These are phyloP conservation scores for Eucalyptus decipiens DNA, from an alignment of 345 rosid species.

Conservation along the genomic window DNA sequence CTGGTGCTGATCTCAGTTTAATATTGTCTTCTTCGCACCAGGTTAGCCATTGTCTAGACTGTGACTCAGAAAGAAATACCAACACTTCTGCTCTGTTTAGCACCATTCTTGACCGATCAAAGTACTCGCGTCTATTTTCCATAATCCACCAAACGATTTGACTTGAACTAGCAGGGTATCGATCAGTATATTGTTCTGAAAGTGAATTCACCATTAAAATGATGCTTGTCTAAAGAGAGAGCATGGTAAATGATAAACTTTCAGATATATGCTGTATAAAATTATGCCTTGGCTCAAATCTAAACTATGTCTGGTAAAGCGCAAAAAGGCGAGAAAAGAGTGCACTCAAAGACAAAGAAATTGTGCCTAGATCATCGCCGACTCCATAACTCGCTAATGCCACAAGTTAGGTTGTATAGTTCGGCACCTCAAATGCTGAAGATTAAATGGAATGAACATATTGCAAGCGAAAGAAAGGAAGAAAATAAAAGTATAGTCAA, in stretches of 20 bases:
- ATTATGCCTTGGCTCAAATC: not conserved
- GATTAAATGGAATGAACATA: not conserved
- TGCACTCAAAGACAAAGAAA: not conserved
- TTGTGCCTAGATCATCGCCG: not conserved
- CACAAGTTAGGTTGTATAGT: not conserved
- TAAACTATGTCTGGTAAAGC: not conserved
- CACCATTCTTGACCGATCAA: conserved; percentile 66
- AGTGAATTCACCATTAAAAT: not conserved
- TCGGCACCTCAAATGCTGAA: not conserved
- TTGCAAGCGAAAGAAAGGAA: not conserved
- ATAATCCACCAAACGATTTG: conserved; percentile 94
- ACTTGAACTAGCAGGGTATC: conserved; percentile 75
- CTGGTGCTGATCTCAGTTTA: conserved; percentile 70
- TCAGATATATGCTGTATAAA: not conserved
- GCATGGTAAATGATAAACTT: not conserved
- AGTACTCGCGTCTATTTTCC: conserved; percentile 90
- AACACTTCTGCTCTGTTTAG: conserved; percentile 66
- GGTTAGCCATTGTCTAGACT: conserved; percentile 72
- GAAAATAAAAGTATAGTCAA: not conserved
- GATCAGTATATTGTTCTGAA: conserved; percentile 73
- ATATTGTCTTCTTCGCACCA: conserved; percentile 81
- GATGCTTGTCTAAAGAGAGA: not conserved
- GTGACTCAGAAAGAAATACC: conserved; percentile 68
- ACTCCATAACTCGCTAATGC: not conserved
- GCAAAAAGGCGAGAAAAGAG: not conserved